Conservation (phyloP, 208 protist genomes). For the Trypanosoma grayi region DNA sequence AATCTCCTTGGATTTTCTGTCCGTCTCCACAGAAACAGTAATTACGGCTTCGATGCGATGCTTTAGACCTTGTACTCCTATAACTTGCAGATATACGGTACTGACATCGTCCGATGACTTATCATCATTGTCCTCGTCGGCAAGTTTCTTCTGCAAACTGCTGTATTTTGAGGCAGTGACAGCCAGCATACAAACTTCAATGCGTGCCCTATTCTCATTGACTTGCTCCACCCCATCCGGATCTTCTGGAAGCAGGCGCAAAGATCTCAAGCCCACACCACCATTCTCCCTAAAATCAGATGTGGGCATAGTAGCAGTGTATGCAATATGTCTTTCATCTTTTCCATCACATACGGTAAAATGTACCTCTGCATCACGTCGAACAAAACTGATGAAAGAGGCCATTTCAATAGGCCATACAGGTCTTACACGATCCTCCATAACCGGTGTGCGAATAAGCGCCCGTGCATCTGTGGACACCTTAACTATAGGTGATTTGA, state of each 20-base stretch:
- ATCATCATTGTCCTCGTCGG: constrained; percentile 11
- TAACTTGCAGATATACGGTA: constrained; percentile 59
- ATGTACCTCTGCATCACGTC: constrained; percentile 46
- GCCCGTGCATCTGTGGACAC: constrained; percentile 55
- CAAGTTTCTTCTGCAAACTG: constrained; percentile 48
- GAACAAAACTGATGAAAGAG: constrained; percentile 81
- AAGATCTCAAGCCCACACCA: constrained; percentile 53
- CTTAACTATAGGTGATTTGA: constrained; percentile 61
- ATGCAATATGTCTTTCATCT: constrained; percentile 42
- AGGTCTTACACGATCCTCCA: constrained; percentile 36
- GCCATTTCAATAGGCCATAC: constrained; percentile 66
- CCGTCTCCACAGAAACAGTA: constrained; percentile 40
- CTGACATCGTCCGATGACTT: constrained; percentile 30
- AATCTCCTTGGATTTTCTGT: constrained; percentile 36
- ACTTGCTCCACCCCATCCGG: background rate
- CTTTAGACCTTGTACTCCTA: constrained; percentile 64
- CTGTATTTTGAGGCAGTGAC: constrained; percentile 65
- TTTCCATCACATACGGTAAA: constrained; percentile 67
- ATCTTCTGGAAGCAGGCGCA: constrained; percentile 33
- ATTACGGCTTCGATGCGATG: constrained; percentile 81
- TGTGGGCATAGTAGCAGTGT: constrained; percentile 44
- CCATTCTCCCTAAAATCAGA: constrained; percentile 52
- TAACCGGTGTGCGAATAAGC: constrained; percentile 62
- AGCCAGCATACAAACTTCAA: constrained; percentile 68
- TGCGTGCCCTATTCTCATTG: constrained; percentile 21